phyloP scores from a whole-genome alignment of 1,284 basidiomycete species.

The Pholiota adiposa region DNA sequence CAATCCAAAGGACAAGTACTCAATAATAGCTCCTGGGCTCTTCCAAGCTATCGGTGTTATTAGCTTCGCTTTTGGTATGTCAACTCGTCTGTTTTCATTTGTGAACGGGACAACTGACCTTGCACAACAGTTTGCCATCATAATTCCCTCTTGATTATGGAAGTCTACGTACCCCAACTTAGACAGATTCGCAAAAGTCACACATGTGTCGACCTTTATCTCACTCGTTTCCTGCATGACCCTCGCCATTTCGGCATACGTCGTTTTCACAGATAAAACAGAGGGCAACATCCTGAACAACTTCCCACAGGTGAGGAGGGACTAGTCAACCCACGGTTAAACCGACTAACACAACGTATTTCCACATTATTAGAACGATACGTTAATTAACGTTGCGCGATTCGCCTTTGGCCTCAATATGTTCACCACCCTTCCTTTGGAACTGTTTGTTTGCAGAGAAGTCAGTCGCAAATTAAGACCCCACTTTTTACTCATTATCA shows the following conservation, averaged over 20 bases:
- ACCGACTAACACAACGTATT: background rate
- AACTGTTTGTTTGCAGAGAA: constrained; percentile 94
- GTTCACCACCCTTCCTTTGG: constrained; percentile 95
- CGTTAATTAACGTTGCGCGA: constrained; percentile 90
- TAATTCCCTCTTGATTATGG: constrained; percentile 96
- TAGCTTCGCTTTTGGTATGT: constrained; percentile 81
- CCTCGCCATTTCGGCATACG: constrained; percentile 89
- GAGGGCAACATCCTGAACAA: constrained; percentile 95
- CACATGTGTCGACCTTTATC: constrained; percentile 87
- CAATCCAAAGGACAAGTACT: constrained; percentile 70
- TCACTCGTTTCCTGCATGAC: constrained; percentile 83
- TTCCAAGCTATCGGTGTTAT: constrained; percentile 96
- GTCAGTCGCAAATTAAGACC: constrained; percentile 50
- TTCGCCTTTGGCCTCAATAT: constrained; percentile 98
- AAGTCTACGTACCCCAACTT: constrained; percentile 91
- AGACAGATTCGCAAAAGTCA: constrained; percentile 92
- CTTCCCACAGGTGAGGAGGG: constrained; percentile 64
- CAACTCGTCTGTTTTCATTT: background rate
- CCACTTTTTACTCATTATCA: constrained; percentile 3
- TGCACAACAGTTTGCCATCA: constrained; percentile 78
- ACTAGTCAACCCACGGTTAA: constrained; percentile 15
- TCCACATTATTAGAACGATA: constrained; percentile 60
- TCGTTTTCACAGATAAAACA: constrained; percentile 95
- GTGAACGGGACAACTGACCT: background rate
- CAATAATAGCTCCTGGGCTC: constrained; percentile 76